phyloP scores from a whole-genome alignment of 345 rosid species.

The Gossypium herbaceum region DNA sequence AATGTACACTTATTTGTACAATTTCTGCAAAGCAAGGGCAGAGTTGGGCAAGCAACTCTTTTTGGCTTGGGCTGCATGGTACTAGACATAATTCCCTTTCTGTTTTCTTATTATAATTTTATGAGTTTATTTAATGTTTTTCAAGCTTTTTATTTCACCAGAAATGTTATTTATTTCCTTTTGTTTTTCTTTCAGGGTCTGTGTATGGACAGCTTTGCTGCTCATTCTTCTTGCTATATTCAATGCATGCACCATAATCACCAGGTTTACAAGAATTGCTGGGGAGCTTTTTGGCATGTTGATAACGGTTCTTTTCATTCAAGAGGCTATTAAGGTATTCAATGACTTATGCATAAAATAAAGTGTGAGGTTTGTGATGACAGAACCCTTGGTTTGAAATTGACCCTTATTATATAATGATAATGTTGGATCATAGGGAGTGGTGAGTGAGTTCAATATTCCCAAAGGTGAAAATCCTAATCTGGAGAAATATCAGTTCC shows the following conservation, averaged over 20 bases:
- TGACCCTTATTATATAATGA: neutral
- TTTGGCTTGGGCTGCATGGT: slow-evolving; percentile 84
- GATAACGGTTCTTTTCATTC: slow-evolving; percentile 70
- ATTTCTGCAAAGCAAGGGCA: slow-evolving; percentile 50
- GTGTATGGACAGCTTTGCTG: slow-evolving; percentile 64
- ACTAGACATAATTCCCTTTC: slow-evolving; percentile 12
- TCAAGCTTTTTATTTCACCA: too few relatives aligned
- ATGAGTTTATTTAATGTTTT: neutral
- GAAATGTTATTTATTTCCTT: neutral
- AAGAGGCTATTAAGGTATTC: slow-evolving; percentile 70
- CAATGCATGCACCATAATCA: slow-evolving; percentile 46
- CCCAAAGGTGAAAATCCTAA: slow-evolving; percentile 37
- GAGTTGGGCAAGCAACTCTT: slow-evolving; percentile 54
- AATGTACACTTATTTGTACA: slow-evolving; percentile 77
- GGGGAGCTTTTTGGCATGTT: slow-evolving; percentile 80
- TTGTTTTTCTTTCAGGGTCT: slow-evolving; percentile 43
- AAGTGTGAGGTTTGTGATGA: neutral
- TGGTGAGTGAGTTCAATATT: slow-evolving; percentile 50
- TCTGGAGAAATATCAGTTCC: slow-evolving; percentile 39
- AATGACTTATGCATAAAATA: neutral
- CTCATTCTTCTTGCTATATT: slow-evolving; percentile 23
- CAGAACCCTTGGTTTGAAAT: neutral
- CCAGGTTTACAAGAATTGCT: slow-evolving; percentile 66
- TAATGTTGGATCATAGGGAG: slow-evolving; percentile 39
- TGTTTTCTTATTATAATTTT: neutral